These are phyloP conservation scores for Penicillium paxilli DNA, from an alignment of 495 filamentous ascomycete genomes.

Conservation along the genomic window DNA sequence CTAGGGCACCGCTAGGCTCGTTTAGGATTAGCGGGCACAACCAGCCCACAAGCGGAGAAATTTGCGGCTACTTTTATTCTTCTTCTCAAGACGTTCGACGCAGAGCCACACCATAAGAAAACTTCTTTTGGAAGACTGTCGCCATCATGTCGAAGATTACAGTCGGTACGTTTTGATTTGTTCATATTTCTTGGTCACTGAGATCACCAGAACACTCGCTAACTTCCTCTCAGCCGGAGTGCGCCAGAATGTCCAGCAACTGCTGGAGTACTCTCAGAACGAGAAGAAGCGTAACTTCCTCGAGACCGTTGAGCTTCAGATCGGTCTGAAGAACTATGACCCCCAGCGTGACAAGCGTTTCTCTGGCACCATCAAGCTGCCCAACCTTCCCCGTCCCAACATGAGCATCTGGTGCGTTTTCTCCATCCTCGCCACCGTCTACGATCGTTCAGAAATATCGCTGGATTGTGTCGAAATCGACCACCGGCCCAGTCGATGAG, in stretches of 20 bases:
- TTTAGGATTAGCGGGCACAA: slow-evolving; percentile 28
- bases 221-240: slow-evolving; percentile 73
- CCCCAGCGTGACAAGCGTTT: slow-evolving; percentile 99
- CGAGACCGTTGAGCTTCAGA: slow-evolving; percentile 89
- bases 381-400: slow-evolving; percentile 83
- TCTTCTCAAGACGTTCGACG: slow-evolving; percentile 43
- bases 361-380: slow-evolving; percentile 96
- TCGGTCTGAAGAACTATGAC: slow-evolving; percentile 99
- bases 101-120: slow-evolving; percentile 74
- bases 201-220: slow-evolving; percentile 16
- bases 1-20: slow-evolving; percentile 40
- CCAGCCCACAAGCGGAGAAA: slow-evolving; percentile 51
- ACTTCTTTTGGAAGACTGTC: slow-evolving; percentile 61
- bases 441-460: background rate
- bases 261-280: slow-evolving; percentile 91
- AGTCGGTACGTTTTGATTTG: slow-evolving; percentile 63
- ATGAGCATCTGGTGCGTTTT: slow-evolving; percentile 83
- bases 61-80: slow-evolving; percentile 30
- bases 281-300: slow-evolving; percentile 99
- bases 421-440: background rate
- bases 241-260: slow-evolving; percentile 85
- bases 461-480: background rate
- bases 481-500: background rate
- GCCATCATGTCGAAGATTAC: slow-evolving; percentile 81
- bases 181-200: background rate